Base-by-base conservation (phyloP, 495 filamentous ascomycete species). In the Lophiotrema nucula region DNA sequence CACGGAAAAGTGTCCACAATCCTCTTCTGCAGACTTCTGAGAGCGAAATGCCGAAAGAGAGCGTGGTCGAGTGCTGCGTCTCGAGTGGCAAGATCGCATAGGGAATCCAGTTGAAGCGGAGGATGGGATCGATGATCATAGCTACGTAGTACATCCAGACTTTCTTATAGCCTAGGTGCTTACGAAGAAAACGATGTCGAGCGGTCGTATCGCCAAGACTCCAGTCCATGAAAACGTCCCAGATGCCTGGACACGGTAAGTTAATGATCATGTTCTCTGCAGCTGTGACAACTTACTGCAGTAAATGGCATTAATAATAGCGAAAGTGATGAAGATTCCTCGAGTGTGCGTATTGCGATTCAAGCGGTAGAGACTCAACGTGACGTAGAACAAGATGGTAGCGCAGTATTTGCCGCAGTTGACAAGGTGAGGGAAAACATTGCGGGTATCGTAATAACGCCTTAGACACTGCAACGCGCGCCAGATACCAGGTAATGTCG, bases 141-240 rank as follows among this genome's bases (percentile, higher is more conserved):
- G 92, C 86, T 8, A 69, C 69, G 66, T 97, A 97, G 74, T 98
- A 98, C 5, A 85, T 72, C 84, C 86, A 92, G 2, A 79, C 75
- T 4, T 74, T 76, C 60, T 90, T 90, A 69, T 89, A 88, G 0
- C 85, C 90, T 0, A 91, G 79, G n/a, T 83, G 82, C 37, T 88
- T 79, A n/a, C 93, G 84, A 16, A 98, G 80, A 47, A 90, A 83
- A 0, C 76, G 79, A 50, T 87, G 77, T 33, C 78, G 75, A 2
- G 88, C 80, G 46, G 88, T 83, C 0, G 87, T 81, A 60, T 96
- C 89, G 8, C 89, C 79, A 15, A 97, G 76, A 38, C 80, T 91
- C 85, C 92, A 97, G 72, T 98, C 93, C 88, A 97, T 96, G 53
- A 86, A 82, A n/a, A 98, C 66, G 64, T 98, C 93, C 93, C 93